A percentile compares a stretch with the other conserved stretches of the same genome.
Conservation (phyloP, 805 yeast genomes). For the Yamadazyma scolyti region DNA sequence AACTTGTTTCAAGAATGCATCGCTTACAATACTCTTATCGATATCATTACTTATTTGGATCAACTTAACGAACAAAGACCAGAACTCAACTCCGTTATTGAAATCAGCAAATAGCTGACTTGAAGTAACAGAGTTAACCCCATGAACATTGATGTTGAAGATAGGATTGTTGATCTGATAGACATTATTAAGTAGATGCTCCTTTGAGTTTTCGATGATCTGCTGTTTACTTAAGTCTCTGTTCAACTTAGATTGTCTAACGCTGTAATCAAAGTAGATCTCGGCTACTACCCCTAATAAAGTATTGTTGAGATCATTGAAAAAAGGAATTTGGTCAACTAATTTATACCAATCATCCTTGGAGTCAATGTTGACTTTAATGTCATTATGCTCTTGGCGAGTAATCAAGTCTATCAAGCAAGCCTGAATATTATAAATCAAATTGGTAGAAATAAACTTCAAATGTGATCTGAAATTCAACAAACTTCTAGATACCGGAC, state of each 20-base stretch:
- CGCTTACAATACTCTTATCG: slow-evolving; percentile 24
- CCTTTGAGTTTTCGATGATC: slow-evolving; percentile 21
- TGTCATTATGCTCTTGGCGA: slow-evolving; percentile 40
- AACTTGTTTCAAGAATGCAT: slow-evolving; percentile 18
- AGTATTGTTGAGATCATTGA: slow-evolving; percentile 52
- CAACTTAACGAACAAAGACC: slow-evolving; percentile 30
- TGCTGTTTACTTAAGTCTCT: slow-evolving; percentile 20
- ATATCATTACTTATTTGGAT: slow-evolving; percentile 20
- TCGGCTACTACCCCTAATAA: slow-evolving; percentile 59
- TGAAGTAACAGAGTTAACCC: slow-evolving; percentile 35
- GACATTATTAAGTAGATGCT: slow-evolving; percentile 31
- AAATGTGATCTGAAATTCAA: slow-evolving; percentile 65
- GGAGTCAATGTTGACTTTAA: slow-evolving; percentile 41
- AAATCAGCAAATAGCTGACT: slow-evolving; percentile 30
- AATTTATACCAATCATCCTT: slow-evolving; percentile 58
- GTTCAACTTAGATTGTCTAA: slow-evolving; percentile 22
- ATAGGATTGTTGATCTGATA: slow-evolving; percentile 36
- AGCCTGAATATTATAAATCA: slow-evolving; percentile 55
- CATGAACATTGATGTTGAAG: slow-evolving; percentile 39
- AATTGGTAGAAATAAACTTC: slow-evolving; percentile 45
- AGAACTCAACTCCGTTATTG: slow-evolving; percentile 27
- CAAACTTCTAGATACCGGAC: slow-evolving; percentile 67
- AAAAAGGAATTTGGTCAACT: slow-evolving; percentile 60
- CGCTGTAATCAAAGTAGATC: slow-evolving; percentile 45
- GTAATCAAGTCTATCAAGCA: slow-evolving; percentile 46